Percentiles rank a stretch among this genome's conserved stretches.
phyloP scores from a whole-genome alignment of 2,329 filamentous ascomycete species.

The Dactylonectria estremocensis region DNA sequence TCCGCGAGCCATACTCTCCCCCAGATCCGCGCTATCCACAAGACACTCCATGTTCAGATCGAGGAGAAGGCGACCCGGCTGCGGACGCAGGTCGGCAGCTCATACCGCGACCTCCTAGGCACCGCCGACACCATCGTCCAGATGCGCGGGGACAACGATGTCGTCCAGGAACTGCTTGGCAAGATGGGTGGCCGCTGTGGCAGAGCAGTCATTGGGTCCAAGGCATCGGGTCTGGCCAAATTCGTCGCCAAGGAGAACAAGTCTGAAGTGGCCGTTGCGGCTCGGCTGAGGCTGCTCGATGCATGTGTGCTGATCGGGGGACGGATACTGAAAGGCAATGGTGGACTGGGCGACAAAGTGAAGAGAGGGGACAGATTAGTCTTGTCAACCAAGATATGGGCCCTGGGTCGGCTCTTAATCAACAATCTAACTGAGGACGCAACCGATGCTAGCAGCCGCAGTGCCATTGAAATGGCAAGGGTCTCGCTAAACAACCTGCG shows the following conservation, averaged over 20 bases:
- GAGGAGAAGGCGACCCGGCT: slow-evolving; percentile 75
- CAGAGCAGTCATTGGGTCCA: slow-evolving; percentile 76
- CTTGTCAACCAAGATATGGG: slow-evolving; percentile 78
- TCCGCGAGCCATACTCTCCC: slow-evolving; percentile 70
- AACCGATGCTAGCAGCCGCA: slow-evolving; percentile 52
- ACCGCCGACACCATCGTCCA: slow-evolving; percentile 95
- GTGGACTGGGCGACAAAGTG: slow-evolving; percentile 47
- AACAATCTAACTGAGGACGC: slow-evolving; percentile 76
- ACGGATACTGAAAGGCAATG: slow-evolving; percentile 62
- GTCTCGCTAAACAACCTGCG: slow-evolving; percentile 75
- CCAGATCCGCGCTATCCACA: slow-evolving; percentile 75
- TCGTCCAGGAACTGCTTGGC: slow-evolving; percentile 79
- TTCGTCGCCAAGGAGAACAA: slow-evolving; percentile 57
- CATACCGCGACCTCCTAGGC: slow-evolving; percentile 90
- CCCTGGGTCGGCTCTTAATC: slow-evolving; percentile 81
- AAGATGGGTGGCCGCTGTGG: slow-evolving; percentile 85
- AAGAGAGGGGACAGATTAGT: slow-evolving; percentile 67
- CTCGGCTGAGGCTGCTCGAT: slow-evolving; percentile 66
- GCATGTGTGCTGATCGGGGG: slow-evolving; percentile 66
- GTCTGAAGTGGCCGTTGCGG: slow-evolving; percentile 52
- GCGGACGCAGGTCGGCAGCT: slow-evolving; percentile 75
- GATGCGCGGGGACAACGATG: slow-evolving; percentile 85
- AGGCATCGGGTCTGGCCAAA: slow-evolving; percentile 69
- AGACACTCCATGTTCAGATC: slow-evolving; percentile 70
- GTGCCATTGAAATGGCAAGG: slow-evolving; percentile 71